Conservation (phyloP, 2,329 filamentous ascomycete genomes). For the Beauveria brongniartii region DNA sequence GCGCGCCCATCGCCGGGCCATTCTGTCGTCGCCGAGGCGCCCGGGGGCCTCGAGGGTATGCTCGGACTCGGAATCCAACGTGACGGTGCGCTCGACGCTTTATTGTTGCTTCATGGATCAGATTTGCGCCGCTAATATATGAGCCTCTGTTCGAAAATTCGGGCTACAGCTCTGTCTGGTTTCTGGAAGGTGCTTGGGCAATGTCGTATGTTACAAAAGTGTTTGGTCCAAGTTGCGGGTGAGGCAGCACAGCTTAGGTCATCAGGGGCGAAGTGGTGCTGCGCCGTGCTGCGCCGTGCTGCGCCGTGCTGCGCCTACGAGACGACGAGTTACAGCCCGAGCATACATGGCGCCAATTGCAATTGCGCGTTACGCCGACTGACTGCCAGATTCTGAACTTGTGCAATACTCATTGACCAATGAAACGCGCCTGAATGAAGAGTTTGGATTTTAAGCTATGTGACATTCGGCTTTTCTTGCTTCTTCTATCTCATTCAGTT, state of each 20-base stretch:
- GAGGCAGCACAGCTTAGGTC: conserved; percentile 7
- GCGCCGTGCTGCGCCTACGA: background rate
- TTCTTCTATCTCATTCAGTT: too few relatives aligned
- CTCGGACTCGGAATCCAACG: conserved; percentile 8
- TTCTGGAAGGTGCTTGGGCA: background rate
- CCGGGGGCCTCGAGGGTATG: conserved; percentile 13
- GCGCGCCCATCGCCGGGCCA: conserved; percentile 57
- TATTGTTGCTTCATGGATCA: background rate
- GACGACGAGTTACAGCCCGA: too few relatives aligned
- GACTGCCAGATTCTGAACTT: too few relatives aligned
- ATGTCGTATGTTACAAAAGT: background rate
- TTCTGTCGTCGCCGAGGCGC: conserved; percentile 21
- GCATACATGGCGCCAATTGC: too few relatives aligned
- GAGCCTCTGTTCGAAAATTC: background rate
- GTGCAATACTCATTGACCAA: too few relatives aligned
- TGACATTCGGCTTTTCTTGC: too few relatives aligned
- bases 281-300: background rate
- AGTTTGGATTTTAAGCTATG: too few relatives aligned
- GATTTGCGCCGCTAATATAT: background rate
- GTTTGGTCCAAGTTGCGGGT: background rate
- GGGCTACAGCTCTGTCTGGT: background rate
- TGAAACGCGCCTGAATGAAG: too few relatives aligned
- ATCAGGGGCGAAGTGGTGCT: conserved; percentile 5
- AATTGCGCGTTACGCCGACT: too few relatives aligned
- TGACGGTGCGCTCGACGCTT: conserved; percentile 14